Base-by-base conservation (phyloP, 2,329 filamentous ascomycete genomes). In the Aspergillus phoenicis region DNA sequence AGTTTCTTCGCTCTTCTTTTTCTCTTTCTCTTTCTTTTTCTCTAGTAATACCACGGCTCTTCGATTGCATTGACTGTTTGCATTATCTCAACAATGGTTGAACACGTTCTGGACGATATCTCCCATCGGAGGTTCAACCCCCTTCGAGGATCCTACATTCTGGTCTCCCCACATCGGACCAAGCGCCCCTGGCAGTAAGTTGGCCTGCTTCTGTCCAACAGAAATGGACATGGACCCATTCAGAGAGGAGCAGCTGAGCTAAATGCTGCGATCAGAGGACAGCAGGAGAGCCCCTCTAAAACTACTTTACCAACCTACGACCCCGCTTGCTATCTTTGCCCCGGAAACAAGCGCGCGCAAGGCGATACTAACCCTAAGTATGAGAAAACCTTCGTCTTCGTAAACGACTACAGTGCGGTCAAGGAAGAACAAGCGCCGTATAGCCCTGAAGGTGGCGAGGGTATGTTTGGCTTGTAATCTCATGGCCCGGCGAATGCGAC, bases 121-220 rank as follows among this genome's bases (percentile, higher is more conserved):
- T 97, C 95, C 45, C 95, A 99, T 76, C 85, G 95, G 71, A 89
- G 95, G 75, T 98, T 90, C 78, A 99, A 99, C 75, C 91, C 92
- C 57, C 84, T 99, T 64, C 89, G 91, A 66, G 93, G 91, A 63
- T 92, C 90, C 64, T 96, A 93, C 90, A 85, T 99, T 62, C 85
- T 99, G 39, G 95, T 99, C 13, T 98, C 95, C 15, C 95, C 95
- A 63, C 95, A 99, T 78, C 85, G 95, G 58, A 98, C 93, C 57
- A 98, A 98, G 85, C 86, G 95, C 66, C 95, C 95, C 72, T 99
- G 95, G 95, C 95, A 97, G 91, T 96, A 82, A 85, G 91, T 82
- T 52, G 28, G 45, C 26, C n/a, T 24, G 13, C 45, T 36, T 13
- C 3, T 26, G 8, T 22, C 13, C 26, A 17, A 10, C 24, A 8